phyloP scores from a whole-genome alignment of 441 rosid species.

The Theobroma grandiflorum region DNA sequence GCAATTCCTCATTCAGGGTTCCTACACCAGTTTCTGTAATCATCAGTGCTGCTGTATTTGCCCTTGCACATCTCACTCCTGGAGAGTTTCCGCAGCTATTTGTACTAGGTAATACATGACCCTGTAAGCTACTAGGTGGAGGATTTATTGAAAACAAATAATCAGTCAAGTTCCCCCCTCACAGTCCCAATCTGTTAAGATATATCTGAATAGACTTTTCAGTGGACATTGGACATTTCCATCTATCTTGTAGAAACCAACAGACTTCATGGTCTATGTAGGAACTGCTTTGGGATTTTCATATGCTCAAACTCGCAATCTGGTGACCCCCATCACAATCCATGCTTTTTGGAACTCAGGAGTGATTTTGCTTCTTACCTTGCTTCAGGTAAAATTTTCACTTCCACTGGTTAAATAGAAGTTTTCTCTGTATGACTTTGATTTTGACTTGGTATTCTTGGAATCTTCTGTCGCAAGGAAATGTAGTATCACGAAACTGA shows the following conservation, averaged over 20 bases:
- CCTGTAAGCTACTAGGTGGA: background rate
- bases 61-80: slow-evolving; percentile 87
- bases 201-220: background rate
- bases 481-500: background rate
- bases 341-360: slow-evolving; percentile 94
- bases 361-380: slow-evolving; percentile 80
- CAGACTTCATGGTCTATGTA: slow-evolving; percentile 32
- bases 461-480: background rate
- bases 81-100: slow-evolving; percentile 91
- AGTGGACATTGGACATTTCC: background rate
- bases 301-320: slow-evolving; percentile 93
- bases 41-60: slow-evolving; percentile 90
- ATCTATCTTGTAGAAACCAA: slow-evolving; percentile 10
- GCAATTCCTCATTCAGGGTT: slow-evolving; percentile 55
- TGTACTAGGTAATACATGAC: slow-evolving; percentile 59
- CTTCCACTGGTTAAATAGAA: background rate
- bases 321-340: slow-evolving; percentile 74
- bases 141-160: background rate
- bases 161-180: background rate
- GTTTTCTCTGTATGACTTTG: background rate
- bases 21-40: slow-evolving; percentile 81
- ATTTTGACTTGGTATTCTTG: background rate
- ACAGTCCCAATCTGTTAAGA: background rate
- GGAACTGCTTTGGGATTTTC: slow-evolving; percentile 80
- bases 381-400: slow-evolving; percentile 70